Evolutionary conservation across 768 basidiomycete genomes (phyloP), one percentile per base, ranked within the genome.

Genomic region (Tubosaeta sp.): DNA sequence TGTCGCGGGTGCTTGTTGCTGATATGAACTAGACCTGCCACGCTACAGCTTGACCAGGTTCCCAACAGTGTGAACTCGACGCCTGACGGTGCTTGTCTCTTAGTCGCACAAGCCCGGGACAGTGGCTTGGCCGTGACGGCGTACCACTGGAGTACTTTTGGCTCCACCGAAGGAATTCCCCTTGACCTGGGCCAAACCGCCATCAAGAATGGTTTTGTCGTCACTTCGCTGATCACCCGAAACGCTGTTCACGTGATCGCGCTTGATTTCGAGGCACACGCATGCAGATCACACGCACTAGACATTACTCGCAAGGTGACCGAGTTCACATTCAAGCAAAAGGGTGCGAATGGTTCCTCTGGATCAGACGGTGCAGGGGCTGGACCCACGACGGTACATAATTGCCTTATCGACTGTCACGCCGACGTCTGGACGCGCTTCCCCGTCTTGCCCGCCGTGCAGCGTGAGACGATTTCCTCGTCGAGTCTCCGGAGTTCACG

Each of bases 121-220:
- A 52, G 4, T 34, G 46, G 39, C 44, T 27, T 63, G 44, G 22
- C 35, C 1, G 17, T 79, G 6, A 72, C 66, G 2, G 75, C 75
- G 0, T 82, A 77, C 55, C 84, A 84, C 57, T 82, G 77, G 79
- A 68, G 65, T 9, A 79, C 80, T 1, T 82, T 85, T 52, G 84
- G 83, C 3, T 75, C 78, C 0, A 67, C 72, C 0, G 59, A 68
- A 12, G 82, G 22, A 22, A 22, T 22, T 22, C 22, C 22, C 22
- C 22, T 22, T 3, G 22, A 22, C 22, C 22, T 22, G 22, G 22
- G 22, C 22, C 22, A 22, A 22, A 22, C 3, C 22, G 22, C 22
- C 22, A 22, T 22, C 22, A 3, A 22, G 22, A 22, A 22, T 3
- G 22, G 22, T 22, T 22, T 22, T 22, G 22, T 22, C 1, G 22